Evolutionary conservation across 768 basidiomycete genomes (phyloP), one percentile per base, ranked within the genome.

Genomic region (Pilatotrama ljubarskyi): DNA sequence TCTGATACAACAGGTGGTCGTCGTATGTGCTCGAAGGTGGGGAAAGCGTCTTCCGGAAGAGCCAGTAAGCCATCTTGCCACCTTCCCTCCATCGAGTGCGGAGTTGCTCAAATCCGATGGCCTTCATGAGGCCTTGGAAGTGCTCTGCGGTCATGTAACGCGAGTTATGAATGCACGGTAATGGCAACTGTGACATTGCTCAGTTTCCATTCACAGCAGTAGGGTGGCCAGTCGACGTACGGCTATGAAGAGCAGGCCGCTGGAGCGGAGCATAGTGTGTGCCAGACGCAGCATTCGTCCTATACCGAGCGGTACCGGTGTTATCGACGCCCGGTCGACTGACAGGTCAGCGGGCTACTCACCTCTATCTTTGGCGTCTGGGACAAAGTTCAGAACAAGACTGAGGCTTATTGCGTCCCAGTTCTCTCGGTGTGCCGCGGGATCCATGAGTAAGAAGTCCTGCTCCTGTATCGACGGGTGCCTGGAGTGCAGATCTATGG

Each of bases 331-430:
- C 32, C 2, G 35, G 22, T 10, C 24, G 18, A 41, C 29, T 32
- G 29, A 32, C 10, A 10, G 3, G 18, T 2, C 32, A 47, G 26
- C 20, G 20, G 8, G 20, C 3, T 44, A 63, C 75, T 52, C 59
- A 91, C 94, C 94, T 84, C 95, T 78, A 54, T 91, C 86, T 48
- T 75, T 75, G 0, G 90, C 77, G 25, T 85, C 80, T 22, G 91
- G 87, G 1, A 94, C 90, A 68, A 95, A 97, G 69, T 97, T 97
- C 3, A 97, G 73, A 4, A 97, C 95, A 36, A 97, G 75, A 67
- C 93, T 94, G 24, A 95, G 83, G 70, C 91, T 93, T 58, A 96
- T 81, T 18, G 86, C 68, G 64, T 93, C 87, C 89, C 93, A 97
- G 64, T 77, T 77, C 60, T 74, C 79, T 10, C 69, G 68, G 67